These are phyloP conservation scores for Globisporangium alternatum DNA, from an alignment of 352 stramenopile genomes.

Conservation along the genomic window DNA sequence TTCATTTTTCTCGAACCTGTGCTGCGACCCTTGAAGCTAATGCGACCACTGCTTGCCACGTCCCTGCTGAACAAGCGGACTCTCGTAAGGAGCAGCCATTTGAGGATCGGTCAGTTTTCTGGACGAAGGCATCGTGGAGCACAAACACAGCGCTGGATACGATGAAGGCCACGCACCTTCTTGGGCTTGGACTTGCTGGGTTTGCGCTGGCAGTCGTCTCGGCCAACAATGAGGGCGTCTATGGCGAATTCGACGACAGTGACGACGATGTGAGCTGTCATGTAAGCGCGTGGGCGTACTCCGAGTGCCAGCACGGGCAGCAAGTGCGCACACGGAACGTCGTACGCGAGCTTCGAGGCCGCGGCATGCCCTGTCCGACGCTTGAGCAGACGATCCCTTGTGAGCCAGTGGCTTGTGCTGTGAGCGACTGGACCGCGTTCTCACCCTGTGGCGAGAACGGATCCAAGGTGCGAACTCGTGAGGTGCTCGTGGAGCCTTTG, in stretches of 20 bases:
- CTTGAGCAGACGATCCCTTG: conserved; percentile 26
- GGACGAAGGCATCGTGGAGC: not conserved
- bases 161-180: not conserved
- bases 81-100: not conserved
- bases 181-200: not conserved
- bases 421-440: conserved; percentile 27
- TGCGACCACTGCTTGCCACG: not conserved
- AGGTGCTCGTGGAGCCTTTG: conserved; percentile 18
- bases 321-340: conserved; percentile 24
- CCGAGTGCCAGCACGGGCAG: conserved; percentile 1
- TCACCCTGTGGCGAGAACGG: conserved; percentile 22
- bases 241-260: not conserved
- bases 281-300: conserved; percentile 15
- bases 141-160: not conserved
- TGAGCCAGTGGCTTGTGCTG: conserved; percentile 21
- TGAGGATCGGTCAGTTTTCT: not conserved
- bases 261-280: not conserved
- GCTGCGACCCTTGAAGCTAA: not conserved
- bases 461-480: conserved; percentile 27
- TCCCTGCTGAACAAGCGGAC: not conserved
- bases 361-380: conserved; percentile 21
- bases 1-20: conserved; percentile 1
- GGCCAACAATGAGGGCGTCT: not conserved
- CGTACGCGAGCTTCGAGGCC: conserved; percentile 17
- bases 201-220: not conserved